These are phyloP conservation scores for Spizellomyces punctatus DNA, from an alignment of 192 early-diverging fungal genomes.

Conservation along the genomic window DNA sequence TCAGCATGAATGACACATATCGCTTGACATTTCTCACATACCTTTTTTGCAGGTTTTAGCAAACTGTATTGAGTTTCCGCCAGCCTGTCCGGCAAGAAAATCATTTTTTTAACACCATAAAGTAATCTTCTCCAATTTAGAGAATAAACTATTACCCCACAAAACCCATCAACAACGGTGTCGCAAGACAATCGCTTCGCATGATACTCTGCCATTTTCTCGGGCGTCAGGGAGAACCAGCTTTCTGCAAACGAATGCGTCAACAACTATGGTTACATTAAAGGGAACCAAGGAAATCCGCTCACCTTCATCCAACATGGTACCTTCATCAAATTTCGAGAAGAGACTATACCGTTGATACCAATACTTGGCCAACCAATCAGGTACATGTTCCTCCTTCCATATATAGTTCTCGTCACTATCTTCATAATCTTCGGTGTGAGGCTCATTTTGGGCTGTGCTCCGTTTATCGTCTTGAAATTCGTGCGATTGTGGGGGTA, in stretches of 20 bases:
- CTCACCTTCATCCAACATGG: constrained; percentile 81
- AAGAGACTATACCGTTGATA: constrained; percentile 81
- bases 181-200: constrained; percentile 66
- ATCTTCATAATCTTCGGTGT: constrained; percentile 4
- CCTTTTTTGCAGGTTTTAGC: constrained; percentile 80
- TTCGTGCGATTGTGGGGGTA: not conserved
- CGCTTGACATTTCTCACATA: constrained; percentile 19
- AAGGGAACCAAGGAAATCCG: not conserved
- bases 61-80: constrained; percentile 97
- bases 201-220: constrained; percentile 80
- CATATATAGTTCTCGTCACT: constrained; percentile 28
- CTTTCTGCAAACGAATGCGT: constrained; percentile 54
- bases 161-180: constrained; percentile 88
- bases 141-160: constrained; percentile 61
- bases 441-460: not conserved
- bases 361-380: constrained; percentile 77
- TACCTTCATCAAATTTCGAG: constrained; percentile 81
- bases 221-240: constrained; percentile 97
- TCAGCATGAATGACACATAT: not conserved
- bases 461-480: not conserved
- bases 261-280: not conserved
- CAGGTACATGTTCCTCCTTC: constrained; percentile 29
- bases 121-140: no score
- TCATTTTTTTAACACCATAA: not conserved
- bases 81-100: constrained; percentile 41